Evolutionary conservation across 345 rosid species (phyloP).

Genomic region (Boechera stricta): DNA sequence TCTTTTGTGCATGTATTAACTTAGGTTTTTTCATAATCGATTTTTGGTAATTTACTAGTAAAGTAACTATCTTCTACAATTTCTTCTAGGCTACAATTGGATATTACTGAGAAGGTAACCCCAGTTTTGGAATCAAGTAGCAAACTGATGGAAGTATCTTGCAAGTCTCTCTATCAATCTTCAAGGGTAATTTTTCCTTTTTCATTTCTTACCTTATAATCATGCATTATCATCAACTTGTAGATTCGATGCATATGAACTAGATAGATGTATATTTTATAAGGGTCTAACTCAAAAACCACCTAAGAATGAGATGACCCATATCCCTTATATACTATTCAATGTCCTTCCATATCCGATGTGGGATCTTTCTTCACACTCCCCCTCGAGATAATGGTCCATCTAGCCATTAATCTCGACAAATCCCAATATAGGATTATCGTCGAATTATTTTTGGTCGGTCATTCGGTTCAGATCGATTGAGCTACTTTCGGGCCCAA

Average conservation of each 20-base stretch:
- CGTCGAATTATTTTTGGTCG: too few relatives aligned
- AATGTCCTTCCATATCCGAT: too few relatives aligned
- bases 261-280: not conserved
- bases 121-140: not conserved
- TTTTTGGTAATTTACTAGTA: not conserved
- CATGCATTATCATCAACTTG: not conserved
- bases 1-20: not conserved
- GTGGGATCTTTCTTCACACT: too few relatives aligned
- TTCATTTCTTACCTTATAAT: slow-evolving; percentile 4
- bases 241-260: not conserved
- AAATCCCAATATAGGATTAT: too few relatives aligned
- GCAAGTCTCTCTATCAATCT: slow-evolving; percentile 25
- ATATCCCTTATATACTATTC: too few relatives aligned
- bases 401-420: too few relatives aligned
- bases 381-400: too few relatives aligned
- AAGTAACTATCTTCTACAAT: not conserved
- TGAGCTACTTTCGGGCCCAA: too few relatives aligned
- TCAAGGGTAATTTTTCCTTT: not conserved
- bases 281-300: too few relatives aligned
- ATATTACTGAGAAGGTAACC: not conserved
- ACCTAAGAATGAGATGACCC: too few relatives aligned
- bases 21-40: not conserved
- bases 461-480: too few relatives aligned
- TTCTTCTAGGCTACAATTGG: not conserved
- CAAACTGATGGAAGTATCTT: not conserved